Evolutionary conservation across 768 basidiomycete genomes (phyloP), one percentile per base, ranked within the genome.

Genomic region (Suillus sp.): DNA sequence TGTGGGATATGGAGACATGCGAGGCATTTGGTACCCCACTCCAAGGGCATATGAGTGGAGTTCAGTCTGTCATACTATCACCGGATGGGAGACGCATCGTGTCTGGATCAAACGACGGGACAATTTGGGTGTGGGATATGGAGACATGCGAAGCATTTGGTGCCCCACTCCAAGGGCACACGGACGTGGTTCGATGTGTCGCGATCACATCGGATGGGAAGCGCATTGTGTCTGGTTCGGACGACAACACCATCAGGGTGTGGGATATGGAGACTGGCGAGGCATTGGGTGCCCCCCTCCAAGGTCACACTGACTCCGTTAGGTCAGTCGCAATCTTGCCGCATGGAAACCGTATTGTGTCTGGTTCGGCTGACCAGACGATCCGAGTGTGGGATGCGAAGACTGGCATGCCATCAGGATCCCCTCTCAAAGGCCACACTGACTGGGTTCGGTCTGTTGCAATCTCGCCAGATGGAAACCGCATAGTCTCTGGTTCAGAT

Each of bases 1-100:
- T 67, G 67, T 76, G 7, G 69, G 48, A 60, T 22, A 32, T 58
- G 30, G 32, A 51, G 35, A 50, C 59, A 20, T 38, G n/a, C 27
- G 3, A 60, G 16, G n/a, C 27, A 37, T 62, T 59, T 16, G 30
- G 9, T 43, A 18, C n/a, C 25, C 32, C 35, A 4, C 20, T 62
- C 16, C 38, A 27, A 16, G 30, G 30, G 5, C 40, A 59, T 22
- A 6, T 22, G 27, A 7, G 1, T 10, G 0, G 1, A 11, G 18
- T 40, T 37, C 11, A 1, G n/a, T 27, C 22, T 34, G 55, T 62
- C 6, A 11, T n/a, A 8, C 34, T 62, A n/a, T 62, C 61, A 10
- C 32, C 51, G 13, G 32, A 59, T 40, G 56, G 61, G 4, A 42
- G 9, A 2, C 35, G 40, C 13, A 42, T 62, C 20, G 45, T 62